phyloP scores from a whole-genome alignment of 192 early-diverging fungal genomes.

The Coemansia sp. region DNA sequence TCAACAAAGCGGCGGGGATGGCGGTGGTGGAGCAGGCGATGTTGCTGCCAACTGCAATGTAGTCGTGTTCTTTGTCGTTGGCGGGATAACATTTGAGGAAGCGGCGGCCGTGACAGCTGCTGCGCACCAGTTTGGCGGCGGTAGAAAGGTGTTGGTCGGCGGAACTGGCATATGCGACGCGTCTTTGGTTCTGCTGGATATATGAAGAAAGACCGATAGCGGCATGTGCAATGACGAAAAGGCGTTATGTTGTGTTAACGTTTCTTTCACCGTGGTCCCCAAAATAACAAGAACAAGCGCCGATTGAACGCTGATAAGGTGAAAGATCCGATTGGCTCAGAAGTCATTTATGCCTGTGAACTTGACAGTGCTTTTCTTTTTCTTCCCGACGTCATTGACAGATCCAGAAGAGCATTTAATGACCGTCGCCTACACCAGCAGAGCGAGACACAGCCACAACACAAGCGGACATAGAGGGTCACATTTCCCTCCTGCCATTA shows the following conservation, averaged over 20 bases:
- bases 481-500: too few species aligned
- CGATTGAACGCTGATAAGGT: too few species aligned
- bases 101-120: constrained; percentile 25
- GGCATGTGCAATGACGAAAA: neutral
- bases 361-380: too few species aligned
- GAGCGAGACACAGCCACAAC: too few species aligned
- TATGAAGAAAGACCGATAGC: neutral
- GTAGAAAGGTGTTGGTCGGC: constrained; percentile 31
- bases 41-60: constrained; percentile 23
- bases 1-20: neutral
- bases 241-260: too few species aligned
- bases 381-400: too few species aligned
- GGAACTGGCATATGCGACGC: constrained; percentile 17
- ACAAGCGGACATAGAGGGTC: neutral
- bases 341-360: too few species aligned
- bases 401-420: neutral
- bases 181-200: neutral
- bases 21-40: constrained; percentile 22
- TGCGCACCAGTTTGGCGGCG: constrained; percentile 25
- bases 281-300: too few species aligned
- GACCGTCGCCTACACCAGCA: neutral
- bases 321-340: too few species aligned
- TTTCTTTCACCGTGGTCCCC: too few species aligned
- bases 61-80: constrained; percentile 42
- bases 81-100: constrained; percentile 48